Base-by-base conservation (phyloP, 2,329 filamentous ascomycete species). In the Penicillium sp. region DNA sequence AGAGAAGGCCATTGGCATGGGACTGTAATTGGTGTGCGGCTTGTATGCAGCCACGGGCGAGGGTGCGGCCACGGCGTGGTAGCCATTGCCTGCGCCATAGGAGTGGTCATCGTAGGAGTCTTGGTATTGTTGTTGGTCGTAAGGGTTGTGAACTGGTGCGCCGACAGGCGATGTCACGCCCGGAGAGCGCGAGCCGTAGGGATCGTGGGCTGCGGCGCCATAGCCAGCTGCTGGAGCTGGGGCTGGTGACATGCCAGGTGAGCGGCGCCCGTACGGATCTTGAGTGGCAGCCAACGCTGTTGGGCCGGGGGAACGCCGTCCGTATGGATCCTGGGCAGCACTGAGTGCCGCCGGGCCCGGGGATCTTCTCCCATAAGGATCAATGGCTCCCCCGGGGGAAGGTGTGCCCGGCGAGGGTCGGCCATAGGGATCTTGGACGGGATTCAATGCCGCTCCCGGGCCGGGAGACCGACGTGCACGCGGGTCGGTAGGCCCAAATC, bases 31-130 rank as follows among this genome's bases (percentile, higher is more conserved):
- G 16, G 58, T 59, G 22, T 65, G 66, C 2, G 61, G 54, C 16
- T 63, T 61, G 51, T 72, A 69, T n/a, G 63, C 53, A 16, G 58
- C 61, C 11, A 57, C 46, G 26, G 61, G 50, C 18, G 66, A 51
- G 31, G 62, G 40, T 38, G 63, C 57, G 31, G 61, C 52, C 24
- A 60, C 43, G 29, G 58, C 57, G 47, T 62, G 57, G 51, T 63
- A 64, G 37, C 54, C 58, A n/a, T 43, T 48, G 11, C 29, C 48
- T 20, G 52, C 31, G 26, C 26, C 31, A 39, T 52, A 50, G 35
- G 52, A 55, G 45, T 64, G 54, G 42, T 60, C 55, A 9, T 62
- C 53, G 24, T 62, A 59, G 10, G 62, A 40, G 26, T 53, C 54
- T 16, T 59, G 45, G 42, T 61, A 50, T 10, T 57, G 31, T 35